Percentiles rank a stretch among this genome's conserved stretches.
phyloP scores from a whole-genome alignment of 176 grass and related monocot species.

The Neostapfia colusana region DNA sequence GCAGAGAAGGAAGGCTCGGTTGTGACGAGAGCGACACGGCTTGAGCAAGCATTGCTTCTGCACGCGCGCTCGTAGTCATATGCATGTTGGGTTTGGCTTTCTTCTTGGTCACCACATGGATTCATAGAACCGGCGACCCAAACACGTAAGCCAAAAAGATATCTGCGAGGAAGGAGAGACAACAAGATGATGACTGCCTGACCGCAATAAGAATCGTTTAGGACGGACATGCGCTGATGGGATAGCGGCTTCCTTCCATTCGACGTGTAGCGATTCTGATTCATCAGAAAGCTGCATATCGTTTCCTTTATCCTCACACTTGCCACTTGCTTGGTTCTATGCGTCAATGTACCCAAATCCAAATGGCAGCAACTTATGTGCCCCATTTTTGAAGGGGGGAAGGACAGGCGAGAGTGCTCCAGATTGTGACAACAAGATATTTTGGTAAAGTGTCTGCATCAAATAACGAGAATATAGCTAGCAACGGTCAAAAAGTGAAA shows the following conservation, averaged over 20 bases:
- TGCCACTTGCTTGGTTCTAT: slow-evolving; percentile 10
- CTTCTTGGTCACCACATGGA: background rate
- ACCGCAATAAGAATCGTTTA: background rate
- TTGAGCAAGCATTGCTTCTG: slow-evolving; percentile 24
- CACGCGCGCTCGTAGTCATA: background rate
- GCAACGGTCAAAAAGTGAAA: slow-evolving; percentile 32
- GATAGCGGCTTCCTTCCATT: slow-evolving; percentile 1
- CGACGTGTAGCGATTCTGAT: background rate
- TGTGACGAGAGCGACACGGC: slow-evolving; percentile 46
- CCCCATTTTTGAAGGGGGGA: background rate
- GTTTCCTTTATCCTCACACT: slow-evolving; percentile 13
- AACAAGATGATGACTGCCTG: background rate
- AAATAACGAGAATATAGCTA: background rate
- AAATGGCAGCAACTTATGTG: background rate
- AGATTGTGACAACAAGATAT: slow-evolving; percentile 27
- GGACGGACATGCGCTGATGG: background rate
- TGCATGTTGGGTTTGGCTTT: slow-evolving; percentile 11
- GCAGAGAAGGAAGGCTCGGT: slow-evolving; percentile 46
- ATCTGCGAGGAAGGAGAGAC: background rate
- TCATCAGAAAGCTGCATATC: background rate
- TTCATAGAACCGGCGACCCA: slow-evolving; percentile 9
- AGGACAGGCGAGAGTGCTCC: slow-evolving; percentile 28
- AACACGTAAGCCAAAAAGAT: background rate
- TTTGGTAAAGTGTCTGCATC: slow-evolving; percentile 29
- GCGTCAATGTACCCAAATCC: background rate